Conservation (phyloP, 805 yeast genomes). For the Candida insectalens region DNA sequence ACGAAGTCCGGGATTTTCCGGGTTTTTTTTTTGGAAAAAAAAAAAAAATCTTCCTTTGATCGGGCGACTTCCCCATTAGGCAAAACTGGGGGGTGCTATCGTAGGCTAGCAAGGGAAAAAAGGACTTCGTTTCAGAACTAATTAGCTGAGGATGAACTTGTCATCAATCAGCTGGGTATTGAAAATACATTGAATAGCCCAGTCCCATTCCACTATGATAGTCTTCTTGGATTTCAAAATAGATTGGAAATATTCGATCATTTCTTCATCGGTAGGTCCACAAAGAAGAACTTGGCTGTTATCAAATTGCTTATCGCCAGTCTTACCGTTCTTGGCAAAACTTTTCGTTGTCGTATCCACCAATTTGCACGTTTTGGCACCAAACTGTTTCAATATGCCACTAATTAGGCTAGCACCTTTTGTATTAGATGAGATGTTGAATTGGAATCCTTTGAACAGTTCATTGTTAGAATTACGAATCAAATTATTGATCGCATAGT, state of each 20-base stretch:
- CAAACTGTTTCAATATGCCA: constrained; percentile 53
- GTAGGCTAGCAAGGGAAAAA: too few relatives aligned
- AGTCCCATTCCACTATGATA: constrained; percentile 48
- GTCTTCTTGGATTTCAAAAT: too few relatives aligned
- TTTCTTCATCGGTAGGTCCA: constrained; percentile 20
- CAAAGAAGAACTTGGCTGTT: constrained; percentile 7
- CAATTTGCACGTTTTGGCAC: constrained; percentile 19
- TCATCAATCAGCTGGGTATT: constrained; percentile 25
- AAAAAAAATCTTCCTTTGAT: constrained; percentile 4
- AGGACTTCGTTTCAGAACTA: too few relatives aligned
- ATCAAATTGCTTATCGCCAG: neutral
- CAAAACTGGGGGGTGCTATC: too few relatives aligned
- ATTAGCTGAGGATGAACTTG: constrained; percentile 12
- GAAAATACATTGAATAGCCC: constrained; percentile 52
- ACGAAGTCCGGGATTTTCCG: neutral
- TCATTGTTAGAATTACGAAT: constrained; percentile 14
- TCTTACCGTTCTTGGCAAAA: constrained; percentile 1
- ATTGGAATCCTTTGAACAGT: constrained; percentile 37
- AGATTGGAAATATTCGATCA: constrained; percentile 23
- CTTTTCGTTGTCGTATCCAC: constrained; percentile 13
- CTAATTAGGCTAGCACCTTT: constrained; percentile 52
- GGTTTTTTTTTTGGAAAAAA: neutral
- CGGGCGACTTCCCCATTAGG: too few relatives aligned
- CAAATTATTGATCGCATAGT: constrained; percentile 9
- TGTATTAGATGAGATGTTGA: constrained; percentile 48